Evolutionary conservation across 768 basidiomycete genomes (phyloP).

Genomic region (Boletus subcaerulescens): DNA sequence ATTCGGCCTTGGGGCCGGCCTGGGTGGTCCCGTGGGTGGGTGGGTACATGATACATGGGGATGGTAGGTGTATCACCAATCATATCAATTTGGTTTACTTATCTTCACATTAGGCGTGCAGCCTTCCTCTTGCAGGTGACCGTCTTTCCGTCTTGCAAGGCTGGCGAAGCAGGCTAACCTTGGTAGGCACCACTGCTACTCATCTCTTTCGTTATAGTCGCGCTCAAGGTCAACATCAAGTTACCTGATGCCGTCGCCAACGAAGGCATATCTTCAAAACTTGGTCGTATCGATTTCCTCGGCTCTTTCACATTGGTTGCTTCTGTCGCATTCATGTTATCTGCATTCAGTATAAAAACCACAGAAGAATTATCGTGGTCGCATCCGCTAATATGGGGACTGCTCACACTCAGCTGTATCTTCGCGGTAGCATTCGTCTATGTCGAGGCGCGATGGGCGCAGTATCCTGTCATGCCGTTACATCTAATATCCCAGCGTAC

Average conservation of each 20-base stretch:
- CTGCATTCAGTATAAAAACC: conserved; percentile 75
- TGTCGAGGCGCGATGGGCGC: conserved; percentile 75
- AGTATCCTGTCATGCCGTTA: conserved; percentile 90
- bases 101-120: conserved; percentile 55
- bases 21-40: conserved; percentile 79
- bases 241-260: conserved; percentile 65
- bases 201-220: conserved; percentile 68
- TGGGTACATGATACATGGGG: conserved; percentile 85
- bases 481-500: conserved; percentile 73
- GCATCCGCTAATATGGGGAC: conserved; percentile 65
- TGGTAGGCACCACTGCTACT: conserved; percentile 72
- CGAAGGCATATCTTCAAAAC: conserved; percentile 57
- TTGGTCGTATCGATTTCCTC: conserved; percentile 79
- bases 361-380: conserved; percentile 78
- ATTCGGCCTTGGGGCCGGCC: conserved; percentile 78
- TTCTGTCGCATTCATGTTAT: conserved; percentile 64
- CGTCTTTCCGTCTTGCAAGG: not conserved
- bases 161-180: conserved; percentile 8
- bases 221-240: conserved; percentile 72
- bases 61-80: conserved; percentile 52
- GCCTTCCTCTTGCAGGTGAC: conserved; percentile 85
- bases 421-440: conserved; percentile 61
- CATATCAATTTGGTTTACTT: not conserved
- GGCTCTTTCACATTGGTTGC: conserved; percentile 80
- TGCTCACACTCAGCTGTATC: conserved; percentile 56